A percentile compares a stretch with the other conserved stretches of the same genome.
Conservation (phyloP, 495 filamentous ascomycete genomes). For the Apodospora peruviana region DNA sequence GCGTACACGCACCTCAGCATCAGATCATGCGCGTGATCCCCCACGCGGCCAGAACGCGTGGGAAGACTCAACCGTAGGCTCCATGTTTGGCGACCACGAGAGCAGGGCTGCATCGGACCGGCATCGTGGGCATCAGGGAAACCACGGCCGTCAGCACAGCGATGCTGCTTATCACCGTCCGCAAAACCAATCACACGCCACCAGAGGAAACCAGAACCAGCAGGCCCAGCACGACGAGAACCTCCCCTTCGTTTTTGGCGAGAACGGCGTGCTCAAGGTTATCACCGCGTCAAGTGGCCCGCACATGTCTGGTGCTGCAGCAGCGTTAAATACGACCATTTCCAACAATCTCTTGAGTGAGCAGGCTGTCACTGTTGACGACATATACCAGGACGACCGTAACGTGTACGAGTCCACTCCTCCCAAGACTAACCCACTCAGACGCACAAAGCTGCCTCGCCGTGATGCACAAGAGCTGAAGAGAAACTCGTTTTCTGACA, state of each 20-base stretch:
- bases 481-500: slow-evolving; percentile 17
- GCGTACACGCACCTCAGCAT: slow-evolving; percentile 22
- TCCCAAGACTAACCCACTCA: slow-evolving; percentile 17
- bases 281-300: slow-evolving; percentile 10
- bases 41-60: slow-evolving; percentile 23
- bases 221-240: slow-evolving; percentile 15
- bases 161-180: slow-evolving; percentile 12
- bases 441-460: slow-evolving; percentile 19
- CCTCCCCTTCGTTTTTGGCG: slow-evolving; percentile 26
- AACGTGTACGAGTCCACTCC: slow-evolving; percentile 20
- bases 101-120: slow-evolving; percentile 24
- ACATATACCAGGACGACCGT: slow-evolving; percentile 18
- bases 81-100: slow-evolving; percentile 29
- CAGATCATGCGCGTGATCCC: slow-evolving; percentile 19
- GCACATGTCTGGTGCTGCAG: slow-evolving; percentile 3
- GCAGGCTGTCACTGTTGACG: slow-evolving; percentile 14
- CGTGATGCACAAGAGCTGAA: slow-evolving; percentile 19
- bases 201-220: not conserved
- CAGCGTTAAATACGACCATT: slow-evolving; percentile 5
- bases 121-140: slow-evolving; percentile 17
- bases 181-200: slow-evolving; percentile 2
- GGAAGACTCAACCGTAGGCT: slow-evolving; percentile 33
- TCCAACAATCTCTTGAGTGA: slow-evolving; percentile 12
- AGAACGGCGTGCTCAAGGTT: slow-evolving; percentile 27
- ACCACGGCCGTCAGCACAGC: slow-evolving; percentile 23